Base-by-base conservation (phyloP, 345 rosid genomes). In the Citrus glauca region DNA sequence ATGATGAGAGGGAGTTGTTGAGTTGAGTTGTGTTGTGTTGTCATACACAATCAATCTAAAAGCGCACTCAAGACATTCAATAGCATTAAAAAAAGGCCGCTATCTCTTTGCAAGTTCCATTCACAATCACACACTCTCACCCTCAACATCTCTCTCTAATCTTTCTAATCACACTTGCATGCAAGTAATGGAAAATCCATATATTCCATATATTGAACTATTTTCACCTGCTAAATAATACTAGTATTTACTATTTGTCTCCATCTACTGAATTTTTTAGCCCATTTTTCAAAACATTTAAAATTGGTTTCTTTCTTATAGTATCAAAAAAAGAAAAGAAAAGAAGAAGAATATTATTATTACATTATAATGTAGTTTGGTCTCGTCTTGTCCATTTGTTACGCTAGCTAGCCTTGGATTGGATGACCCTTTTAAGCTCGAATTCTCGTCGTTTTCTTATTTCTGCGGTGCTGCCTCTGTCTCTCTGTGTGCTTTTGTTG, bases 371-470 rank as follows among this genome's bases (percentile, higher is more conserved):
- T 17, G 62, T 10, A 4, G 55, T 63, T 68, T 69, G 77, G 76
- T 61, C 37, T 56, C 50, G 76, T 61, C 30, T 56, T 71, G 78
- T 74, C 79, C 81, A 64, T 73, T 83, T 63, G 66, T 79, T 79
- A 70, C 74, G 45, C 80, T 40, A 19, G 45, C 80, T 40, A 19
- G 69, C 71, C 78, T 84, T 78, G 82, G 28, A 16, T 53, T 53
- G 57, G 86, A 80, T 83, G 82, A 80, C 66, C 69, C 85, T 80
- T 79, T 74, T 64, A 57, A 79, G 66, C 82, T 89, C 65, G 78
- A 80, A 74, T 67, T 75, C 71, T 87, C 88, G 93, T 88, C 89
- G 85, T 89, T 83, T 84, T 80, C 78, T 72, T 22, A 13, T 79
- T 80, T 69, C 84, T 77, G 56, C 56, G 0, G 22, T 50, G 56